phyloP scores from a whole-genome alignment of 225 moss, liverwort and hornwort species.

The Marchantia paleacea region DNA sequence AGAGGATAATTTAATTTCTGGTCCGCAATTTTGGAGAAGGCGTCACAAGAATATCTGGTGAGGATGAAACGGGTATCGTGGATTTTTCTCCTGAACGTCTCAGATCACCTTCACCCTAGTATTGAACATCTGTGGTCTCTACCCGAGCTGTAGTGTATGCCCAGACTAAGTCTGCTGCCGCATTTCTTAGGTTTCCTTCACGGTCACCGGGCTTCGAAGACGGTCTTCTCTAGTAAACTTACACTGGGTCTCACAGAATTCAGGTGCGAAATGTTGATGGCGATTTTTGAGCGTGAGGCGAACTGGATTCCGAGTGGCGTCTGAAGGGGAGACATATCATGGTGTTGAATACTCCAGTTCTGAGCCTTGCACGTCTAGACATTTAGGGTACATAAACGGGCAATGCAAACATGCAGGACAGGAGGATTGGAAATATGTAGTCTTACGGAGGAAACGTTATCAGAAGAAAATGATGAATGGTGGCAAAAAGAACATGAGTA shows the following conservation, averaged over 20 bases:
- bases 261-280: slow-evolving; percentile 8
- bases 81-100: not conserved
- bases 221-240: not conserved
- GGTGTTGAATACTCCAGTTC: slow-evolving; percentile 17
- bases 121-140: not conserved
- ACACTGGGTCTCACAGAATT: not conserved
- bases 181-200: slow-evolving; percentile 20
- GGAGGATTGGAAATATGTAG: slow-evolving; percentile 29
- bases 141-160: not conserved
- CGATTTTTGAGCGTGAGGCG: not conserved
- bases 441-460: slow-evolving; percentile 12
- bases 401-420: slow-evolving; percentile 38
- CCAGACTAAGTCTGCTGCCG: not conserved
- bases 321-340: slow-evolving; percentile 5
- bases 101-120: slow-evolving; percentile 8
- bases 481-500: slow-evolving; percentile 52
- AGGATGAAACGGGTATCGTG: not conserved
- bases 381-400: slow-evolving; percentile 21
- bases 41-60: slow-evolving; percentile 10
- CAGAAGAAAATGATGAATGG: slow-evolving; percentile 38
- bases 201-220: not conserved
- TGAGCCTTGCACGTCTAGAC: not conserved
- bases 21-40: not conserved
- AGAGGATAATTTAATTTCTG: not conserved
- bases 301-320: not conserved